Conservation (phyloP, 345 rosid species). For the Acer yangbiense region DNA sequence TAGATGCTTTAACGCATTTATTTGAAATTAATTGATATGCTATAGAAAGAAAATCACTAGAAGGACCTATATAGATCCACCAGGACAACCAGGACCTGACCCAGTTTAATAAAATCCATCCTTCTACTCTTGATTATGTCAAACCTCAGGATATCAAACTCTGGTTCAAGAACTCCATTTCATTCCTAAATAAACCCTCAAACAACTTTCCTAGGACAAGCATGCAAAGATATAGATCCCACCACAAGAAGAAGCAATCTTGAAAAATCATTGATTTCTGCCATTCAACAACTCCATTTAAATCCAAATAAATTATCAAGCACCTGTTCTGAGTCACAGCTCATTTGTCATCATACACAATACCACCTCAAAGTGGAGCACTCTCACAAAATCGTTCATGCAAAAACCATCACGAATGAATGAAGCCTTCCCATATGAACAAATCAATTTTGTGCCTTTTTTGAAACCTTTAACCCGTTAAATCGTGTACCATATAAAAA, state of each 20-base stretch:
- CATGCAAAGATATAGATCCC: neutral
- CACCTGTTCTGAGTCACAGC: neutral
- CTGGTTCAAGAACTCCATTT: too few relatives aligned
- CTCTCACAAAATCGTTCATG: neutral
- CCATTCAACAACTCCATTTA: constrained; percentile 11
- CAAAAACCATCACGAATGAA: neutral
- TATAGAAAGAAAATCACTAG: too few relatives aligned
- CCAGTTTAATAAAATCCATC: too few relatives aligned
- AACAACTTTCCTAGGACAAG: neutral
- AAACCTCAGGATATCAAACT: too few relatives aligned
- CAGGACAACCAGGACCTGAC: too few relatives aligned
- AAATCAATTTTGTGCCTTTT: neutral
- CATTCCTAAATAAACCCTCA: too few relatives aligned
- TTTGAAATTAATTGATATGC: too few relatives aligned
- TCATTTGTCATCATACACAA: neutral
- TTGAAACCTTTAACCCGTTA: neutral
- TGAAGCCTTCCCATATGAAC: neutral
- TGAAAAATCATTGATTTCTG: neutral
- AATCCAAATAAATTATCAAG: neutral
- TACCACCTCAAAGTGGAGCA: constrained; percentile 12
- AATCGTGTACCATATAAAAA: neutral
- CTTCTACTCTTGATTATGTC: too few relatives aligned
- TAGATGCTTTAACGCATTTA: too few relatives aligned
- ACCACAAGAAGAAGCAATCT: neutral
- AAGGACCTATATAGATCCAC: too few relatives aligned